phyloP scores from a whole-genome alignment of 2,329 filamentous ascomycete species.

The Talaromyces albobiverticillius region DNA sequence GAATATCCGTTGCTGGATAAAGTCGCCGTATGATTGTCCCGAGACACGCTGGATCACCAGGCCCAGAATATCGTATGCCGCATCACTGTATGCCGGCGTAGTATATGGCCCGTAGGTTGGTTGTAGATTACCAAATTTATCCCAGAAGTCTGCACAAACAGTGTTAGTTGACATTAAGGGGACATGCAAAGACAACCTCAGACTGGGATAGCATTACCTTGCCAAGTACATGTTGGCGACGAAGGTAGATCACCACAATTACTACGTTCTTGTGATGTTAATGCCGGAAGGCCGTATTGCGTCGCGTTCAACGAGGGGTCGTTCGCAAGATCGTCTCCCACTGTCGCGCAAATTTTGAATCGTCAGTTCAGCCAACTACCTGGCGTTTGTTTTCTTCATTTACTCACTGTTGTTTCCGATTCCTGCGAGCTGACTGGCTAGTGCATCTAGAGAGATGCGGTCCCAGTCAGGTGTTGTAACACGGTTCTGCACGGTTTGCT shows the following conservation, averaged over 20 bases:
- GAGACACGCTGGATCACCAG: background rate
- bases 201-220: background rate
- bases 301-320: background rate
- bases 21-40: background rate
- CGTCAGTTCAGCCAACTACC: background rate
- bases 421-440: slow-evolving; percentile 38
- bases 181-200: too few species aligned
- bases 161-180: background rate
- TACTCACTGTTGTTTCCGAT: slow-evolving; percentile 33
- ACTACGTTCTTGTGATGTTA: background rate
- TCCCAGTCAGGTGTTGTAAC: slow-evolving; percentile 25
- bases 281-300: background rate
- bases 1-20: background rate
- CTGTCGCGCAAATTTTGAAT: background rate
- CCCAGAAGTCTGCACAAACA: background rate
- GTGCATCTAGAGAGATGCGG: slow-evolving; percentile 35
- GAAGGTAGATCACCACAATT: background rate
- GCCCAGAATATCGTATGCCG: background rate
- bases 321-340: background rate
- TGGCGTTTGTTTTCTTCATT: background rate
- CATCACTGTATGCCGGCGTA: background rate
- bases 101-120: background rate
- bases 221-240: background rate
- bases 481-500: background rate
- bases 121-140: background rate